phyloP scores from a whole-genome alignment of 352 stramenopile genomes.

The Phytophthora foliorum region DNA sequence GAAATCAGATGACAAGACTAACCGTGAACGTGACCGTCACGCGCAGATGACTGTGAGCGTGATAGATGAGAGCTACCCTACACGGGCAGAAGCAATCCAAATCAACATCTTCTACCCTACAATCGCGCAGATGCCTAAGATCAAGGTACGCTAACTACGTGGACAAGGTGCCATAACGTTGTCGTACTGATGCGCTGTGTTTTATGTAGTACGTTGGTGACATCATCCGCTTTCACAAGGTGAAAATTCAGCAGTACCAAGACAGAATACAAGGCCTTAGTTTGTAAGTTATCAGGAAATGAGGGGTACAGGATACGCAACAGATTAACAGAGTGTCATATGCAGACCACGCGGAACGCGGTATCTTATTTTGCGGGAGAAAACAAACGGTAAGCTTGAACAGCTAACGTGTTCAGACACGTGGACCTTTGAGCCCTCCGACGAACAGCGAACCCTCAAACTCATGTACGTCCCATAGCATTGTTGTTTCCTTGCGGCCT shows the following conservation, averaged over 20 bases:
- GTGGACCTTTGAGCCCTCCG: slow-evolving; percentile 74
- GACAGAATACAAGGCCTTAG: slow-evolving; percentile 66
- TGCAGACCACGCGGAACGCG: slow-evolving; percentile 52
- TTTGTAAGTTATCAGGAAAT: slow-evolving; percentile 40
- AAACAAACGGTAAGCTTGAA: slow-evolving; percentile 38
- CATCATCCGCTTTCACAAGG: slow-evolving; percentile 82
- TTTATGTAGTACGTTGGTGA: slow-evolving; percentile 68
- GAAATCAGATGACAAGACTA: background rate
- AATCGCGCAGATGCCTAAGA: slow-evolving; percentile 68
- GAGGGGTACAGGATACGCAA: background rate
- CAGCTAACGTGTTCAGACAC: slow-evolving; percentile 56
- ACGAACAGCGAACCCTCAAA: slow-evolving; percentile 53
- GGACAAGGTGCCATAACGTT: background rate
- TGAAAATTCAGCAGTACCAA: slow-evolving; percentile 73
- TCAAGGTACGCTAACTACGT: slow-evolving; percentile 49
- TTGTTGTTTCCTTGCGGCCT: background rate
- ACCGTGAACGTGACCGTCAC: background rate
- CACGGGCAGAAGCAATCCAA: slow-evolving; percentile 60
- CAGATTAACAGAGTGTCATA: background rate
- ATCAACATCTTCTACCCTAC: slow-evolving; percentile 75
- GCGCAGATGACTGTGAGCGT: slow-evolving; percentile 77
- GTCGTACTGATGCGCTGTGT: background rate
- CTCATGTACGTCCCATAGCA: slow-evolving; percentile 44
- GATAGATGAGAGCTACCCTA: slow-evolving; percentile 68
- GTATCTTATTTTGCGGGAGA: slow-evolving; percentile 67